Conservation (phyloP, 768 basidiomycete species). For the Trametopsis cervina region DNA sequence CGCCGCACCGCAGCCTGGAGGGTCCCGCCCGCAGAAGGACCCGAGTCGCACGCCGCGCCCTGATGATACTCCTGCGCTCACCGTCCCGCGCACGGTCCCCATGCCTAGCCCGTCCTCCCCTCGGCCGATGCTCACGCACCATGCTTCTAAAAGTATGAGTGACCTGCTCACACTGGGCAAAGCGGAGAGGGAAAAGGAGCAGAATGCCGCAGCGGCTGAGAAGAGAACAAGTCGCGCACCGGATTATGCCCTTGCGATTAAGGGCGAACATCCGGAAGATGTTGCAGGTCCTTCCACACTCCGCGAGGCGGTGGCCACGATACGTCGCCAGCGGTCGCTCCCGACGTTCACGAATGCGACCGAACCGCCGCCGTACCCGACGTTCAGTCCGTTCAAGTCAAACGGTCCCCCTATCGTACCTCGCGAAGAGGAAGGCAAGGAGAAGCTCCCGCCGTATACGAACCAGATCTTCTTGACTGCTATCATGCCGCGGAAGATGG, state of each 20-base stretch:
- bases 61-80: slow-evolving; percentile 12
- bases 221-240: slow-evolving; percentile 8
- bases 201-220: background rate
- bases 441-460: slow-evolving; percentile 73
- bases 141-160: slow-evolving; percentile 58
- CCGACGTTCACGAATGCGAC: slow-evolving; percentile 55
- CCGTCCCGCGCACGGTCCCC: slow-evolving; percentile 16
- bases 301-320: slow-evolving; percentile 24
- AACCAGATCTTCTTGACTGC: slow-evolving; percentile 79
- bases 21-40: slow-evolving; percentile 1
- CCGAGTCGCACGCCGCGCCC: slow-evolving; percentile 21
- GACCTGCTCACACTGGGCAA: slow-evolving; percentile 34
- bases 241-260: background rate
- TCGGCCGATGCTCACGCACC: slow-evolving; percentile 46
- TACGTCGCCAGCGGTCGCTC: slow-evolving; percentile 62
- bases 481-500: slow-evolving; percentile 86
- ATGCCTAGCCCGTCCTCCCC: slow-evolving; percentile 21
- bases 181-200: slow-evolving; percentile 16
- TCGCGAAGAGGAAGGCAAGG: slow-evolving; percentile 78
- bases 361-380: slow-evolving; percentile 65
- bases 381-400: slow-evolving; percentile 28
- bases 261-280: background rate
- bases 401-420: slow-evolving; percentile 31
- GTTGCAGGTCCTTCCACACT: slow-evolving; percentile 8
- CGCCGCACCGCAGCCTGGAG: background rate